These are phyloP conservation scores for Mucor mucedo DNA, from an alignment of 371 early-diverging fungal genomes.

Conservation along the genomic window DNA sequence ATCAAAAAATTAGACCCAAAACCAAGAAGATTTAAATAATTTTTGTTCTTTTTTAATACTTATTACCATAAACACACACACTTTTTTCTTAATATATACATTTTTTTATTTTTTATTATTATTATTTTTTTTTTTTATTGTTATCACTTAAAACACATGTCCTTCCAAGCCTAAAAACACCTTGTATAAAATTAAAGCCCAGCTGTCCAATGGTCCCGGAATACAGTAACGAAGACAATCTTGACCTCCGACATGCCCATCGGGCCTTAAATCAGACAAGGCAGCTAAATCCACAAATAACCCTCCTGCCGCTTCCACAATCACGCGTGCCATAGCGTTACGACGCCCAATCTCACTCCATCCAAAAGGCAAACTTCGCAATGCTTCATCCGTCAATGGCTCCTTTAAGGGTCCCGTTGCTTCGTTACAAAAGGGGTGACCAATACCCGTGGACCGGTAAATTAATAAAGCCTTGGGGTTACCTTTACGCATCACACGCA, in stretches of 20 bases:
- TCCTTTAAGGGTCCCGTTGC: slow-evolving; percentile 42
- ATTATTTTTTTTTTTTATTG: not conserved
- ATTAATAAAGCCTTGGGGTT: slow-evolving; percentile 47
- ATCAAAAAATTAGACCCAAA: slow-evolving; percentile 30
- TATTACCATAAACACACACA: not conserved
- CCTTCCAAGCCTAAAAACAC: slow-evolving; percentile 40
- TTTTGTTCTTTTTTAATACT: not conserved
- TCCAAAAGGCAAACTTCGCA: slow-evolving; percentile 50
- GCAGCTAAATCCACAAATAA: slow-evolving; percentile 61
- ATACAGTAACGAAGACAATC: slow-evolving; percentile 70
- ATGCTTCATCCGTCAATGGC: slow-evolving; percentile 38
- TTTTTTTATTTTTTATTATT: not conserved
- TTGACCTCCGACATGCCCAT: slow-evolving; percentile 64
- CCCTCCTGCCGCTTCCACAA: slow-evolving; percentile 65
- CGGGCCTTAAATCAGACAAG: slow-evolving; percentile 56
- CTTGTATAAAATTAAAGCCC: slow-evolving; percentile 59
- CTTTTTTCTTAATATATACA: not conserved
- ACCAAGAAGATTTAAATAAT: slow-evolving; percentile 49
- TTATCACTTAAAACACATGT: not conserved
- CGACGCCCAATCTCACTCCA: slow-evolving; percentile 61
- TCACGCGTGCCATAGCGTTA: slow-evolving; percentile 59
- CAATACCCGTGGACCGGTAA: slow-evolving; percentile 56
- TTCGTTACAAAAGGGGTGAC: slow-evolving; percentile 56
- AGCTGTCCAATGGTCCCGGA: slow-evolving; percentile 67
- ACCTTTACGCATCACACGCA: slow-evolving; percentile 44